Conservation (phyloP, 139 green algal species). For the Volvox reticuliferus region DNA sequence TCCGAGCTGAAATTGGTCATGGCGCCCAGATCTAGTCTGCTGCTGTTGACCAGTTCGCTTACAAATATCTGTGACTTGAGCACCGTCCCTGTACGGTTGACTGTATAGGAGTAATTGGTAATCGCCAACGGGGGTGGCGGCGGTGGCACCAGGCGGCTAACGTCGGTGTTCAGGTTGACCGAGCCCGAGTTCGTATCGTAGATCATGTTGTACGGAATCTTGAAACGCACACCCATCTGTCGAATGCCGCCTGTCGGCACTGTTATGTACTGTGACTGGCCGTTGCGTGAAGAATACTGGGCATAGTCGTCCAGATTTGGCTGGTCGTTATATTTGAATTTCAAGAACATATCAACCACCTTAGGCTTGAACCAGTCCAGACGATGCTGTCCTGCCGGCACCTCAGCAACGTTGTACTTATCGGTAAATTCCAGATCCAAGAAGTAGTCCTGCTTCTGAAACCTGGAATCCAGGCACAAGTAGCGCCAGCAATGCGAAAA, state of each 20-base stretch:
- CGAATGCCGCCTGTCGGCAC: constrained; percentile 19
- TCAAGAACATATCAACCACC: constrained; percentile 39
- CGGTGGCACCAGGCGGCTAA: not conserved
- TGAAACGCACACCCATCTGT: constrained; percentile 33
- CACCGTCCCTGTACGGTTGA: constrained; percentile 7
- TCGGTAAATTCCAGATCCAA: constrained; percentile 25
- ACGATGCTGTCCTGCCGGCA: constrained; percentile 2
- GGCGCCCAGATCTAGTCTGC: not conserved
- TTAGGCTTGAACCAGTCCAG: constrained; percentile 49
- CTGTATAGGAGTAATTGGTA: constrained; percentile 34
- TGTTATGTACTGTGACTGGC: constrained; percentile 15
- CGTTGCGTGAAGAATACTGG: constrained; percentile 27
- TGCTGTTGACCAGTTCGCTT: not conserved
- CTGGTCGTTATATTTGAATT: constrained; percentile 19
- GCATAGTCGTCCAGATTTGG: constrained; percentile 1
- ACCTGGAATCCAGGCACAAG: constrained; percentile 20
- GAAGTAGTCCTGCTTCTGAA: constrained; percentile 48
- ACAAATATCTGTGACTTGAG: constrained; percentile 13
- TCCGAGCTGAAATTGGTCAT: constrained; percentile 18
- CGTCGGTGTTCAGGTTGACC: constrained; percentile 43
- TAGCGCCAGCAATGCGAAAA: constrained; percentile 47
- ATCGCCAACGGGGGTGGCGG: constrained; percentile 1
- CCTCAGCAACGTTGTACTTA: constrained; percentile 17
- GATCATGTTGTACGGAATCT: constrained; percentile 47
- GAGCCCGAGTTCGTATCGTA: constrained; percentile 48